Base-by-base conservation (phyloP, 139 green algal genomes). In the Chlamydomonas applanata region DNA sequence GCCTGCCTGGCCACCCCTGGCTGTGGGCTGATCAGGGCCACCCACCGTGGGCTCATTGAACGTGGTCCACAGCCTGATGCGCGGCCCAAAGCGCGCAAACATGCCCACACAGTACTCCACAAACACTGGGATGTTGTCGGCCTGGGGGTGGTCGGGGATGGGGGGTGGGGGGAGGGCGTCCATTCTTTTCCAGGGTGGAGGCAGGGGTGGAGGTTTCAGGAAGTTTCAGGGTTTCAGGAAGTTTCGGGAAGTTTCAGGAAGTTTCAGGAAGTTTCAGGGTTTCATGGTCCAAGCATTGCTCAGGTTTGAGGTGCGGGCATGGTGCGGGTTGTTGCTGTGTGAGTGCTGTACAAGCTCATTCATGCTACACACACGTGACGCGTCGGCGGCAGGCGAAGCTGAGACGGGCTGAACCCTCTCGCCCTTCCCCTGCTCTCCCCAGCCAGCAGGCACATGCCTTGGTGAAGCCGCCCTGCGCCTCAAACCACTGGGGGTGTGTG, bases 41-140 rank as follows among this genome's bases (percentile, higher is more conserved):
- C 77, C 71, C 67, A 79, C 72, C 32, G 77, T 82, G 34, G 83
- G 83, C 62, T 88, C 83, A 59, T 88, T 88, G 73, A 88, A 85
- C 4, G 83, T 88, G 32, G 79, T 73, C 76, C 78, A 82, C 36
- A 85, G 61, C 35, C 62, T 32, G 25, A 83, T 45, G 49, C 68
- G 57, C 13, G 52, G 59, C 54, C 49, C 72, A 73, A 67, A 83
- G 40, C 62, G 35, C 33, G 34, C 30, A 25, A 78, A 82, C 35
- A 78, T 27, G 36, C 53, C 66, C 64, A 27, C 14, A 24, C 16
- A 54, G 44, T 73, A 85, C 16, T 71, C 19, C 4, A 82, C 80
- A 82, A 80, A 85, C 2, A 71, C 3, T 17, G 32, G 29, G 27
- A 82, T 70, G 67, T 85, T 82, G 27, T 79, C 80, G 27, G 69